Conservation (phyloP, 768 basidiomycete genomes). For the Macrolepiota fuliginosa region DNA sequence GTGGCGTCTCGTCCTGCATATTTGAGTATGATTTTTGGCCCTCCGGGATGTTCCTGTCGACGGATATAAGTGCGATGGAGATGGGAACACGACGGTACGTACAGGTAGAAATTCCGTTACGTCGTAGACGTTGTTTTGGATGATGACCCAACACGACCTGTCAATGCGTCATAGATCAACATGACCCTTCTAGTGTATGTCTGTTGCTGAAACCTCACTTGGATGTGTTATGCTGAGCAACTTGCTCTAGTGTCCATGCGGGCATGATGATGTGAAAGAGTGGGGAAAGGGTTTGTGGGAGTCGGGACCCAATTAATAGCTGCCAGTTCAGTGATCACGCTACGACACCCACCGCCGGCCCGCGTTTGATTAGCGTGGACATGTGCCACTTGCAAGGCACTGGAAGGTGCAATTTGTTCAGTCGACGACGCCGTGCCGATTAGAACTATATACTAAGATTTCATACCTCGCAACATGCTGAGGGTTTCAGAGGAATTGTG, state of each 20-base stretch:
- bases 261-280: slow-evolving; percentile 31
- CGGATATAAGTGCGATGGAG: background rate
- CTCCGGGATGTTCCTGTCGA: slow-evolving; percentile 74
- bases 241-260: slow-evolving; percentile 51
- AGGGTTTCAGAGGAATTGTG: background rate
- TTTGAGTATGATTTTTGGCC: slow-evolving; percentile 75
- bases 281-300: slow-evolving; percentile 1
- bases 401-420: background rate
- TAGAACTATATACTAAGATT: too few relatives aligned
- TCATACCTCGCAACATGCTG: too few relatives aligned
- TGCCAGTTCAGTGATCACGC: slow-evolving; percentile 4
- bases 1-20: slow-evolving; percentile 90
- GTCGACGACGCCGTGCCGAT: too few relatives aligned
- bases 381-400: background rate
- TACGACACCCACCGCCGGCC: background rate
- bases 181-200: background rate
- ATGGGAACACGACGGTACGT: slow-evolving; percentile 15
- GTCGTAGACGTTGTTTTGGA: slow-evolving; percentile 79
- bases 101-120: slow-evolving; percentile 77
- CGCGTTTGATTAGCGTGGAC: background rate
- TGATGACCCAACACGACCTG: slow-evolving; percentile 85
- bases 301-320: background rate
- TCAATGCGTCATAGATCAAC: slow-evolving; percentile 10
- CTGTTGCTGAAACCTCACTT: slow-evolving; percentile 32
- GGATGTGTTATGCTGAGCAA: slow-evolving; percentile 55